Percentiles rank a stretch among this genome's conserved stretches.
Conservation (phyloP, 2,329 filamentous ascomycete species). For the Colletotrichum simmondsii region DNA sequence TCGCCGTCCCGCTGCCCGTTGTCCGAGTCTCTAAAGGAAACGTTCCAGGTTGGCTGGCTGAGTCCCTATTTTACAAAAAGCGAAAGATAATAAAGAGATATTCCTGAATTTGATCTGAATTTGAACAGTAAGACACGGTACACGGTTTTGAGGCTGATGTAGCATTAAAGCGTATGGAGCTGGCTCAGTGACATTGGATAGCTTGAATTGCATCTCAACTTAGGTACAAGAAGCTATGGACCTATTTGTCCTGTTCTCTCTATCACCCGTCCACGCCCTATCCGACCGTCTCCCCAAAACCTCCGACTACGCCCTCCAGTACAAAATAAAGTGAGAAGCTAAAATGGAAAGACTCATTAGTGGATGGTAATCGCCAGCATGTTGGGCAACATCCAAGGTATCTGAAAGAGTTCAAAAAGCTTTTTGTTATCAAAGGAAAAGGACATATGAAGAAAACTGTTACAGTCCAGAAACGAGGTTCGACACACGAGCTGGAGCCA, state of each 20-base stretch:
- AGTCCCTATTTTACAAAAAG: too few species aligned
- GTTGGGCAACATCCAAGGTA: constrained; percentile 21
- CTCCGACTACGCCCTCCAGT: constrained; percentile 16
- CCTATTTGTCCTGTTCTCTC: constrained; percentile 2
- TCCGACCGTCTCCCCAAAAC: neutral
- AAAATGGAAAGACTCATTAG: neutral
- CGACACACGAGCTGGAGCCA: neutral
- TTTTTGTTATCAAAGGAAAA: constrained; percentile 16
- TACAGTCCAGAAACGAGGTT: neutral
- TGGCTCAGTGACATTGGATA: neutral
- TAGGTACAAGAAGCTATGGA: neutral
- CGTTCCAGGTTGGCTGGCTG: too few species aligned
- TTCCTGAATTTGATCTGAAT: too few species aligned
- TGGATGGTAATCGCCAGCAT: constrained; percentile 6
- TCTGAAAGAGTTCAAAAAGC: constrained; percentile 20
- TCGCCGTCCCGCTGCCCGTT: constrained; percentile 35
- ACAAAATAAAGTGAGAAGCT: neutral
- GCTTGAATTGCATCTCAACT: neutral
- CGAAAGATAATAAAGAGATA: too few species aligned
- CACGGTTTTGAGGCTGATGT: too few species aligned
- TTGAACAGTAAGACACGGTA: too few species aligned
- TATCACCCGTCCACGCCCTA: constrained; percentile 2
- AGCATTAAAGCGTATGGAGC: too few species aligned
- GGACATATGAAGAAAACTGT: neutral
- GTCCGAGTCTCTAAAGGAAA: too few species aligned